phyloP scores from a whole-genome alignment of 305 asterid genomes.

The Caryopteris hybrid region DNA sequence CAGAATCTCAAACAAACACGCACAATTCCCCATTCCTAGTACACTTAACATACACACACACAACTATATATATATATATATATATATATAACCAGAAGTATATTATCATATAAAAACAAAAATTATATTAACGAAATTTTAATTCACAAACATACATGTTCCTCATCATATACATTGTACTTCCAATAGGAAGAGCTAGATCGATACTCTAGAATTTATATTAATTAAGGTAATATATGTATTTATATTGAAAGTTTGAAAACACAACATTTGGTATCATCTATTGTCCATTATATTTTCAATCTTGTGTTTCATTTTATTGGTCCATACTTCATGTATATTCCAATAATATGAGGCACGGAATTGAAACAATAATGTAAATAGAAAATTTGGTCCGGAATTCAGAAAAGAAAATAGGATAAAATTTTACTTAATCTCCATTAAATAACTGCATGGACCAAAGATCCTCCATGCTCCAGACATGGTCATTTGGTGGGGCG shows the following conservation, averaged over 20 bases:
- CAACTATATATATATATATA: too few species aligned
- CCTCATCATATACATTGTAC: too few species aligned
- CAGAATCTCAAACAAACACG: too few species aligned
- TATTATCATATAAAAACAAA: too few species aligned
- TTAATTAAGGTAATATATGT: neutral
- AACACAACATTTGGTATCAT: neutral
- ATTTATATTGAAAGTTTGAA: neutral
- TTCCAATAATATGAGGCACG: neutral
- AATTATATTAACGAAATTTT: neutral
- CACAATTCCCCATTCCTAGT: too few species aligned
- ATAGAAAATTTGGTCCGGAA: neutral
- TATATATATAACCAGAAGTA: too few species aligned
- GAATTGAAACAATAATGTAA: neutral
- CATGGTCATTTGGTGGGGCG: constrained; percentile 46
- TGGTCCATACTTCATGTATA: neutral
- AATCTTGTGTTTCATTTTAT: neutral
- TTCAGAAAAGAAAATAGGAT: too few species aligned
- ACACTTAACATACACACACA: too few species aligned
- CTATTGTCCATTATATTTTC: neutral
- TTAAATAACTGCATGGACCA: constrained; percentile 83
- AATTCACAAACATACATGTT: too few species aligned
- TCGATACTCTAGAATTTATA: too few species aligned
- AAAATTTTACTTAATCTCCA: constrained; percentile 32
- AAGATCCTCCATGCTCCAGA: constrained; percentile 87
- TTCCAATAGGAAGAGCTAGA: too few species aligned